Evolutionary conservation across 2,329 filamentous ascomycete genomes (phyloP), one percentile per base, ranked within the genome.

Genomic region (Sporothrix sp.): DNA sequence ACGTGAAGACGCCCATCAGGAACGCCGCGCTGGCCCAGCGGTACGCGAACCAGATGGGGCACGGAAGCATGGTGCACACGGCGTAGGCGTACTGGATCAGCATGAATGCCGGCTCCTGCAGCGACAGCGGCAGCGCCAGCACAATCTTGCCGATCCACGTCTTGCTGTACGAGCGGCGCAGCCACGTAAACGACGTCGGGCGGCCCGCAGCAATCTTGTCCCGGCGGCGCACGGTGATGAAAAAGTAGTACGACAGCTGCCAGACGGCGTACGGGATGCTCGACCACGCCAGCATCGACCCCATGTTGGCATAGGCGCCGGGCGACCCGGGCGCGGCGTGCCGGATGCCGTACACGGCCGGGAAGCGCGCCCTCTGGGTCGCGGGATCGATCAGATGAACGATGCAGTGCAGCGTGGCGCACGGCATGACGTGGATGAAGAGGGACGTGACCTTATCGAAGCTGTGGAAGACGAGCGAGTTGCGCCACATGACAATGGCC

Each of bases 341-440:
- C 63, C 85, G 89, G 69, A 98, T 88, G 27, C 79, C 77, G 70
- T 86, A 89, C 57, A 95, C 79, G 11, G 90, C 91, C 1, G 91
- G 90, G 63, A 95, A 97, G 18, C 82, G 79, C 23, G 72, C 67
- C 56, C 75, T 71, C 61, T 94, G 85, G 37, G 77, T 65, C 20
- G 81, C 79, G 1, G 78, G 67, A 0, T 84, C 68, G 11, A 89
- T 74, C 18, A 97, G 74, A 64, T 98, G 93, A 14, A 95, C 86
- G 13, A 98, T 75, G 63, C 88, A 94, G 67, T 98, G 93, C 11
- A 98, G 76, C 1, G 90, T 87, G 6, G 86, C 91, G 58, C 90
- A 95, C 1, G 93, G 93, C 91, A 98, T 98, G 61, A 98, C 95
- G 67, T 98, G 93, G 59, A 98, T 96, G 70, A 98, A 98, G n/a